Conservation (phyloP, 805 yeast species). For the Metschnikowia colocasiae region DNA sequence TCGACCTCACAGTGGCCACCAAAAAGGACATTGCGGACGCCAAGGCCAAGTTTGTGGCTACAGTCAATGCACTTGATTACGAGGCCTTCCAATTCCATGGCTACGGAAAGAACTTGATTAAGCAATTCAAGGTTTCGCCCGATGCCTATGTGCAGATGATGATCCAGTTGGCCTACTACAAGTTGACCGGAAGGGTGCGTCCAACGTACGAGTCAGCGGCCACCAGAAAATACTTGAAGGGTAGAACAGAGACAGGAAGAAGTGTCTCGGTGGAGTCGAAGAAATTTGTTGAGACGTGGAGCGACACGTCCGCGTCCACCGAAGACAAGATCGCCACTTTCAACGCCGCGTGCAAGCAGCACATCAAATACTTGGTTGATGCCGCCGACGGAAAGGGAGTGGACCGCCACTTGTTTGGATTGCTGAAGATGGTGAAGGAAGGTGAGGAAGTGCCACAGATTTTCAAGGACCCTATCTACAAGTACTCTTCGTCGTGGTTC, state of each 20-base stretch:
- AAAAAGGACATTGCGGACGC: constrained; percentile 55
- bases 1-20: constrained; percentile 56
- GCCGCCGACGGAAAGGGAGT: constrained; percentile 88
- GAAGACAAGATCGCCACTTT: constrained; percentile 63
- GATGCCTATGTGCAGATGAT: constrained; percentile 91
- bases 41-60: constrained; percentile 48
- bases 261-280: constrained; percentile 71
- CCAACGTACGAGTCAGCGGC: constrained; percentile 98
- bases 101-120: constrained; percentile 82
- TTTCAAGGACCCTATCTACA: constrained; percentile 70
- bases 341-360: constrained; percentile 69
- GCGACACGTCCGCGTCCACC: constrained; percentile 46
- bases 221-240: constrained; percentile 81
- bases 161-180: constrained; percentile 86
- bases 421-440: constrained; percentile 62
- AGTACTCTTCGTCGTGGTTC: constrained; percentile 80
- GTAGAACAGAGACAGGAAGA: constrained; percentile 93
- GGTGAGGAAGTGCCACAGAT: constrained; percentile 63
- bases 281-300: constrained; percentile 72
- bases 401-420: constrained; percentile 90
- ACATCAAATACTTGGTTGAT: constrained; percentile 64
- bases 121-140: constrained; percentile 81
- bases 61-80: constrained; percentile 66
- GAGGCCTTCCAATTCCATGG: constrained; percentile 78
- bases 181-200: constrained; percentile 70